Evolutionary conservation across 148 eudicot species (phyloP), one percentile per base, ranked within the genome.

Genomic region (Chenopodium quinoa): DNA sequence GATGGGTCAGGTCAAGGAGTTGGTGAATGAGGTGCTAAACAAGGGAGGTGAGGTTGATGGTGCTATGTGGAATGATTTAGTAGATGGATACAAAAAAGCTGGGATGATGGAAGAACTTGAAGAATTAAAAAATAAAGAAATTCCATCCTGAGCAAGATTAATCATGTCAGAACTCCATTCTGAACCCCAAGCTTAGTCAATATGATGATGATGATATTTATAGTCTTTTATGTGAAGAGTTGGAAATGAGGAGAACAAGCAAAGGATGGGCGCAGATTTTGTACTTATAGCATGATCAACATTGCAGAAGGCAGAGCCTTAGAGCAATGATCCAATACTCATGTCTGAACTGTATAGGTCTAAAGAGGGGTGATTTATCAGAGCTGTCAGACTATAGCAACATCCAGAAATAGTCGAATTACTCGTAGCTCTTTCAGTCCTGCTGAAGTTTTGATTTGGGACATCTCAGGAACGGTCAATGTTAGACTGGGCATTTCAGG

Each of bases 31-130:
- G 73, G 82, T 88, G 85, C 82, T 70, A 31, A 72, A 25, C 67
- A 82, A 76, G 34, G 92, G 85, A 27, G 5, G 79, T 56, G 84
- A 78, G 62, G n/a, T 85, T 75, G 87, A 82, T 70, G 72, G 69
- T 31, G 71, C 4, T 73, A 19, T 78, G 70, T 62, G 73, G 34
- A 78, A 69, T 68, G 62, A 78, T 62, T 9, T 89, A 73, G 64
- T 83, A 1, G 37, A 76, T 65, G 85, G 69, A 37, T 88, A 83
- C 72, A 48, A 66, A 54, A 86, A 82, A 74, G 71, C 72, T 23
- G 87, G 85, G 56, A 86, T 83, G 87, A 48, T 81, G 63, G 83
- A 78, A 76, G 86, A 84, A 76, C 83, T 85, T 80, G 72, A 73
- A 47, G 71, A 74, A 27, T 47, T 87, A 50, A 69, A 75, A 76